Base-by-base conservation (phyloP, 257 asterid species). In the Scutellaria minor region DNA sequence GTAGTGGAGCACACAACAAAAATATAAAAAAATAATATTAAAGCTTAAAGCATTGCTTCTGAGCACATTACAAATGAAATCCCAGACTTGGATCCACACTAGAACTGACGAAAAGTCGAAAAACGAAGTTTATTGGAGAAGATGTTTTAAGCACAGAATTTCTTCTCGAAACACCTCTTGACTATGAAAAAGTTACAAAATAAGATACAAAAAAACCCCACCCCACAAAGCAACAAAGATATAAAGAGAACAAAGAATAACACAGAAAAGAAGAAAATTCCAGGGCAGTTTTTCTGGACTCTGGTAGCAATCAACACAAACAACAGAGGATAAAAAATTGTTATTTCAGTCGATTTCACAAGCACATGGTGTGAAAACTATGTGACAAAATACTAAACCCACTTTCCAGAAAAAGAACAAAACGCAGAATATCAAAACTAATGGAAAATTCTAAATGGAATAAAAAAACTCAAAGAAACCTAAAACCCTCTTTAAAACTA, bases 41-140 rank as follows among this genome's bases (percentile, higher is more conserved):
- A 74, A 76, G 78, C 74, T 69, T 61, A 74, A 77, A 77, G 70
- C 71, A 41, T 57, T 51, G 63, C 60, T 64, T 41, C 66, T 48
- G 57, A 66, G 52, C 65, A 55, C 72, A 74, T 50, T 59, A 58
- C 75, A 69, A 69, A 68, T 67, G 53, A 47, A 73, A 76, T 73
- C 68, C 50, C 80, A 64, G 68, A 55, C 74, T 76, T 48, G 72
- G 74, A 70, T 67, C 76, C 64, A 74, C 39, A 7, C 45, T 70
- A 66, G 53, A 71, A 74, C 47, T 35, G 45, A 45, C 65, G 46
- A 66, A 74, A 77, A 74, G 78, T 31, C 9, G 71, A 70, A 63
- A 31, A 65, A 70, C 39, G 37, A 67, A 54, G 71, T 69, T 75
- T 62, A 76, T 68, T n/a, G 57, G 73, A 75, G 68, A 54, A 71